These are phyloP conservation scores for Candolleomyces aberdarensis DNA, from an alignment of 768 basidiomycete species.

Conservation along the genomic window DNA sequence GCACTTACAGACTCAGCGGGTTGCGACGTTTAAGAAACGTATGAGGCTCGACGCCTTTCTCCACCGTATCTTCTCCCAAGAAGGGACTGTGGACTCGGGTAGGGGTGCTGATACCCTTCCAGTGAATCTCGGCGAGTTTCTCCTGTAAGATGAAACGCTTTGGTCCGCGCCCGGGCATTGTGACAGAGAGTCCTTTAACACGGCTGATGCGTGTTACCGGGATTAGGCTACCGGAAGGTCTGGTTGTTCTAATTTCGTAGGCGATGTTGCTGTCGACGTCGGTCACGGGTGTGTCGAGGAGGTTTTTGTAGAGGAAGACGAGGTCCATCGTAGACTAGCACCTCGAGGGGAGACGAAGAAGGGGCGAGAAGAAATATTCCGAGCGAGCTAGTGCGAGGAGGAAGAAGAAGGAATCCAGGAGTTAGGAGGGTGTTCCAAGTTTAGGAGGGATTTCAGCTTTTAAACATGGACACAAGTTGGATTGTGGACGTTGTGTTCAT, in stretches of 20 bases:
- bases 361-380: too few species aligned
- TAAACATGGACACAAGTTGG: too few species aligned
- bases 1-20: background rate
- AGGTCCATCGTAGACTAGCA: conserved; percentile 15
- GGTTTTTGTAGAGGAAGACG: background rate
- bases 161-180: background rate
- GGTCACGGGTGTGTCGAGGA: background rate
- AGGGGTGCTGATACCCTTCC: background rate
- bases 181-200: background rate
- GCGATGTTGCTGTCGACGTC: background rate
- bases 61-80: background rate
- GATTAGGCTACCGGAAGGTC: background rate
- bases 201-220: background rate
- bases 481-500: too few species aligned
- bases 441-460: too few species aligned
- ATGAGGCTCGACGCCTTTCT: background rate
- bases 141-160: background rate
- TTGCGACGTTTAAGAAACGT: background rate
- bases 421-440: too few species aligned
- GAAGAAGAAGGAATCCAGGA: too few species aligned
- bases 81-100: background rate
- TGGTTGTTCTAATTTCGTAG: background rate
- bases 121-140: background rate
- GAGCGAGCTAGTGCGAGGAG: too few species aligned
- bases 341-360: too few species aligned